Conservation (phyloP, 2,329 filamentous ascomycete genomes). For the Sporothrix phasma region DNA sequence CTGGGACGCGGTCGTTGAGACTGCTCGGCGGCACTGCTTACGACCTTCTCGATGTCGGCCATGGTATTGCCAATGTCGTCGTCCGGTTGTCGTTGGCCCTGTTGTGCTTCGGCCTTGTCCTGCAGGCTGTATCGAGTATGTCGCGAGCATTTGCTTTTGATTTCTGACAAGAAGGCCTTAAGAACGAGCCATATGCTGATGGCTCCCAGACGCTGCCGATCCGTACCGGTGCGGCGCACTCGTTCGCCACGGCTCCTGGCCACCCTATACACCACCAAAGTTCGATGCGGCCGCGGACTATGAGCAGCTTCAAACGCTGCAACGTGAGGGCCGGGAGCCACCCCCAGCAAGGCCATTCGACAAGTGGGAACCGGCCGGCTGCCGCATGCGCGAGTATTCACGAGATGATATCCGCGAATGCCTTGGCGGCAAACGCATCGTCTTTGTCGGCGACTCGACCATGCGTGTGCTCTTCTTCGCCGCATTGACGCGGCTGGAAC, state of each 20-base stretch:
- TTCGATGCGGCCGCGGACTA: conserved; percentile 1
- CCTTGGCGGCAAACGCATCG: conserved; percentile 39
- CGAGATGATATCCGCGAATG: conserved; percentile 43
- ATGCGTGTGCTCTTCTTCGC: conserved; percentile 53
- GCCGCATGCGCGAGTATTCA: conserved; percentile 47
- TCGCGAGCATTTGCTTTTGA: not conserved
- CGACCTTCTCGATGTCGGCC: not conserved
- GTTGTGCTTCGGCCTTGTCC: not conserved
- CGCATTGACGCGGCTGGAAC: conserved; percentile 38
- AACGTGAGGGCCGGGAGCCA: conserved; percentile 18
- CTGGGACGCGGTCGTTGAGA: not conserved
- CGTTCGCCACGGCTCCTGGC: conserved; percentile 43
- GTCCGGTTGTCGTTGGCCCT: conserved; percentile 3
- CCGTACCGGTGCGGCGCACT: conserved; percentile 45
- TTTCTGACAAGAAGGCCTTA: not conserved
- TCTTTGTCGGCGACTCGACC: conserved; percentile 52
- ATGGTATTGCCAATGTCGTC: not conserved
- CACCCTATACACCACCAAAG: conserved; percentile 21
- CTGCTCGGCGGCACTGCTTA: not conserved
- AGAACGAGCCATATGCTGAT: not conserved
- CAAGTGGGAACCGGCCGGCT: conserved; percentile 51
- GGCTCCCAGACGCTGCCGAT: conserved; percentile 25
- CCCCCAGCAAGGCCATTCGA: conserved; percentile 26
- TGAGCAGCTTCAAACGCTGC: conserved; percentile 11
- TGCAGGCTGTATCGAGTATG: conserved; percentile 1